Conservation (phyloP, 306 rosid species). For the Abrus pulchellus region DNA sequence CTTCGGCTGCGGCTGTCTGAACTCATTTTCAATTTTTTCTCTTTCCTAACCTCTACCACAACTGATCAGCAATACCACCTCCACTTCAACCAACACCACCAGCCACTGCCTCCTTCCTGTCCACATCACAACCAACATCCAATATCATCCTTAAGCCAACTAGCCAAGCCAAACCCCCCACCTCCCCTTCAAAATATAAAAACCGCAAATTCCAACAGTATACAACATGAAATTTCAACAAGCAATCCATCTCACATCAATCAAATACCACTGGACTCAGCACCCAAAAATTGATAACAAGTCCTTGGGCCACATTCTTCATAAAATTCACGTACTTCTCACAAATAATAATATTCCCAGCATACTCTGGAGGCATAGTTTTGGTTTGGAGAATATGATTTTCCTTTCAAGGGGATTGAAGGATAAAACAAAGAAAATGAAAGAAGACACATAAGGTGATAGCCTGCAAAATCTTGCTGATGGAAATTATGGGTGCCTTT, state of each 20-base stretch:
- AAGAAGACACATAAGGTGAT: conserved; percentile 13
- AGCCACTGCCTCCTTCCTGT: conserved; percentile 91
- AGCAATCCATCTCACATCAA: conserved; percentile 71
- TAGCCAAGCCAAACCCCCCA: conserved; percentile 73
- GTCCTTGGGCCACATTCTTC: conserved; percentile 64
- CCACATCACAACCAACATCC: conserved; percentile 98
- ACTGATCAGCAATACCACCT: conserved; percentile 68
- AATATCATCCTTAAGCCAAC: conserved; percentile 76
- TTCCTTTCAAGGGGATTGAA: conserved; percentile 6
- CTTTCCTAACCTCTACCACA: conserved; percentile 71
- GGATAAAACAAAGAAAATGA: conserved; percentile 5
- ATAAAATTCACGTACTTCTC: conserved; percentile 50
- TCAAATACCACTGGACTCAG: conserved; percentile 58
- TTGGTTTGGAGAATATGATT: not conserved
- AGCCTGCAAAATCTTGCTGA: conserved; percentile 13
- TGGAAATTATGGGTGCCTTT: not conserved
- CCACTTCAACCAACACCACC: conserved; percentile 78
- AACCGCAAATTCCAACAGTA: conserved; percentile 72
- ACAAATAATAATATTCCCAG: conserved; percentile 48
- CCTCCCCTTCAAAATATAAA: conserved; percentile 79
- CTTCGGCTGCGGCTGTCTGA: conserved; percentile 94
- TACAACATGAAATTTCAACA: conserved; percentile 66
- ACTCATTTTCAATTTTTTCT: conserved; percentile 73
- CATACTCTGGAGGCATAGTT: conserved; percentile 20
- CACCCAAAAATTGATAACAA: conserved; percentile 57